Evolutionary conservation across 495 filamentous ascomycete species (phyloP).

Genomic region (Rostrohypoxylon terebratum): DNA sequence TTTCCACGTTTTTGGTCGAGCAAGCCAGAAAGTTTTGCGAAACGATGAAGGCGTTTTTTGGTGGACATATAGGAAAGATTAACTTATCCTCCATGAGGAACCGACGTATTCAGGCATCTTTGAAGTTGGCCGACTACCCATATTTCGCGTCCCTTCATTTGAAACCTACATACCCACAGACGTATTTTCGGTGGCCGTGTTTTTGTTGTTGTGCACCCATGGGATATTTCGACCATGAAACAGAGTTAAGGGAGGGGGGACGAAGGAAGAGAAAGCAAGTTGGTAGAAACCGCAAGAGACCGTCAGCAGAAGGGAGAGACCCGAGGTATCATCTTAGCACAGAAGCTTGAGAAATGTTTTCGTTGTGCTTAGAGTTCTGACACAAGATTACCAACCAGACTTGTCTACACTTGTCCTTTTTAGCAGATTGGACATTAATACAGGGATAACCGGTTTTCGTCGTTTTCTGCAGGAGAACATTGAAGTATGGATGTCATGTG

Average conservation of each 20-base stretch:
- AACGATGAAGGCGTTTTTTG: constrained; percentile 50
- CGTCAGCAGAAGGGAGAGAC: constrained; percentile 9
- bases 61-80: constrained; percentile 52
- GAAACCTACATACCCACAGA: constrained; percentile 47
- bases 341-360: not conserved
- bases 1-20: constrained; percentile 46
- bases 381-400: constrained; percentile 3
- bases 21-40: constrained; percentile 47
- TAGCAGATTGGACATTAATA: constrained; percentile 26
- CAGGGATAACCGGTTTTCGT: constrained; percentile 22
- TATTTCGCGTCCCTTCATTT: constrained; percentile 51
- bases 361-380: constrained; percentile 11
- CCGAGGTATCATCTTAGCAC: not conserved
- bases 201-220: constrained; percentile 35
- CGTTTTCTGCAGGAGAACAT: constrained; percentile 10
- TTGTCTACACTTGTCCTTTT: constrained; percentile 12
- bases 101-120: constrained; percentile 47
- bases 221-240: constrained; percentile 22
- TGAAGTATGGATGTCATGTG: not conserved
- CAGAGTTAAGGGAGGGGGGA: constrained; percentile 16
- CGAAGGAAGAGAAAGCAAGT: constrained; percentile 22
- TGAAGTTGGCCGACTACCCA: constrained; percentile 46
- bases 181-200: constrained; percentile 40
- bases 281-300: constrained; percentile 17
- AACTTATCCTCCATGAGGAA: constrained; percentile 41